Conservation (phyloP, 2,329 filamentous ascomycete genomes). For the Fusarium sp. region DNA sequence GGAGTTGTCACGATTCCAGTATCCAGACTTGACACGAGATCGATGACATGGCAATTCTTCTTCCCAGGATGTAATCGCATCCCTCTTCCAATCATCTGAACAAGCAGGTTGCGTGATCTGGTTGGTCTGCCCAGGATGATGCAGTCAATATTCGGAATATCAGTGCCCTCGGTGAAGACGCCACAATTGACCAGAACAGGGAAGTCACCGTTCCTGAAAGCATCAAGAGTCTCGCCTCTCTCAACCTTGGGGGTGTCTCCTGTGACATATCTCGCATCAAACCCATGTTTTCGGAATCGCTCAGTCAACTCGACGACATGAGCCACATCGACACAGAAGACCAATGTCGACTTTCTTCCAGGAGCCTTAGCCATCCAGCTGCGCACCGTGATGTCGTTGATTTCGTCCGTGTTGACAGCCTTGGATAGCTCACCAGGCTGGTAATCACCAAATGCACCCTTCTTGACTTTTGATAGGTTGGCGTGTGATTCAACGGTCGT, state of each 20-base stretch:
- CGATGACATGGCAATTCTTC: constrained; percentile 91
- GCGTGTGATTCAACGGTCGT: constrained; percentile 89
- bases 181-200: constrained; percentile 94
- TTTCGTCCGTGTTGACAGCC: constrained; percentile 83
- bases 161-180: constrained; percentile 96
- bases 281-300: constrained; percentile 79
- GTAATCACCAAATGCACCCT: constrained; percentile 78
- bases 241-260: constrained; percentile 79
- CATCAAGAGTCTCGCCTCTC: constrained; percentile 77
- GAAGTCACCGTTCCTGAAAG: constrained; percentile 81
- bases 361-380: constrained; percentile 85
- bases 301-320: constrained; percentile 83
- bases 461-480: constrained; percentile 78
- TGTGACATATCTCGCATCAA: constrained; percentile 90
- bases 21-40: constrained; percentile 89
- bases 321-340: constrained; percentile 91
- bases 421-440: constrained; percentile 80
- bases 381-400: constrained; percentile 87
- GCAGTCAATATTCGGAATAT: constrained; percentile 97
- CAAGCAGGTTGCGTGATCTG: constrained; percentile 88
- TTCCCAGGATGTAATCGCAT: constrained; percentile 87
- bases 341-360: constrained; percentile 84
- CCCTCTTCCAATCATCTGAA: constrained; percentile 98
- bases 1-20: constrained; percentile 91
- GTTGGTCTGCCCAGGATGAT: constrained; percentile 90